These are phyloP conservation scores for Ceratobasidium sp. DNA, from an alignment of 1,284 basidiomycete species.

Conservation along the genomic window DNA sequence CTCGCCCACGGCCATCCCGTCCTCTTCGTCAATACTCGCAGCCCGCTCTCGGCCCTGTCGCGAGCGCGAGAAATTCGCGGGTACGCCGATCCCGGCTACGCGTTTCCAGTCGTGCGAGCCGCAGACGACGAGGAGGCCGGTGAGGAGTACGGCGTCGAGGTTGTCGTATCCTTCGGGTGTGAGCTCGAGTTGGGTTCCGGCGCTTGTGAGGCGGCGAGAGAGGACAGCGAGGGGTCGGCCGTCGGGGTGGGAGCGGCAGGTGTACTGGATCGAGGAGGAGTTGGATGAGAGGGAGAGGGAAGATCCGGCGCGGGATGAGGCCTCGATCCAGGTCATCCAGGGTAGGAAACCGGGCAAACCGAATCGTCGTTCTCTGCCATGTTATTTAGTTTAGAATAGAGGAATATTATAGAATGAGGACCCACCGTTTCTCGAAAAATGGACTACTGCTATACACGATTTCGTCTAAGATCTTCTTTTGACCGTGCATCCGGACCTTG, in stretches of 20 bases:
- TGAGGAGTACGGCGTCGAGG: conserved; percentile 23
- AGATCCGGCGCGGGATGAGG: conserved; percentile 10
- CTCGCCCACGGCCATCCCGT: conserved; percentile 29
- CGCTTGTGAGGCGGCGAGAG: conserved; percentile 20
- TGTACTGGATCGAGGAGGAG: conserved; percentile 20
- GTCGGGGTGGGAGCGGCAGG: conserved; percentile 34
- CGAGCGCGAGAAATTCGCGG: not conserved
- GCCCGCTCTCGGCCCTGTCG: not conserved
- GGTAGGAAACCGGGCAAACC: conserved; percentile 26
- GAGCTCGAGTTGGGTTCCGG: conserved; percentile 33
- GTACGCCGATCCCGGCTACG: conserved; percentile 29
- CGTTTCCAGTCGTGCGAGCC: conserved; percentile 32
- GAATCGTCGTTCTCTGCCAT: conserved; percentile 29
- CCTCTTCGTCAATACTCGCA: not conserved
- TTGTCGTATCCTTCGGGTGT: conserved; percentile 35
- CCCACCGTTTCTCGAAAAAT: conserved; percentile 32
- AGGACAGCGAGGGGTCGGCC: conserved; percentile 28
- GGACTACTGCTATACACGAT: conserved; percentile 29
- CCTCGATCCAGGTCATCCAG: conserved; percentile 29
- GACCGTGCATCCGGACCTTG: conserved; percentile 12
- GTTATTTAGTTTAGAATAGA: not conserved
- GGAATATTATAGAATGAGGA: not conserved
- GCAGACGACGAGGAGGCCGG: conserved; percentile 27
- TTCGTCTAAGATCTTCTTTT: conserved; percentile 35
- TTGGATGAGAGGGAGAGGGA: conserved; percentile 13